Percentiles rank a stretch among this genome's conserved stretches.
Conservation (phyloP, 1,284 basidiomycete species). For the Butyriboletus appendiculatus region DNA sequence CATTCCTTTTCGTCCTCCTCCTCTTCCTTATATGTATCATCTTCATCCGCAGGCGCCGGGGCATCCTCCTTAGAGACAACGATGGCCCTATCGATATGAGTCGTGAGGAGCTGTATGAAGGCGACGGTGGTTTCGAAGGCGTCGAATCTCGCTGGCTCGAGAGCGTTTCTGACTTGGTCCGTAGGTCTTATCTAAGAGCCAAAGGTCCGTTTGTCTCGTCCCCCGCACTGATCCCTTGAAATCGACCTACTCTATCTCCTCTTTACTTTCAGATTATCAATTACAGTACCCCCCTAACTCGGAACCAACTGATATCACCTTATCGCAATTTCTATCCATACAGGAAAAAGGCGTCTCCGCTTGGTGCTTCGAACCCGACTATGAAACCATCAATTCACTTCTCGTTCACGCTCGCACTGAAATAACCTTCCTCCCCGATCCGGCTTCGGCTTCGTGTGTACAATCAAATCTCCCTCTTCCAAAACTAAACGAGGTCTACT, state of each 20-base stretch:
- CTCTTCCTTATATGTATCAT: slow-evolving; percentile 88
- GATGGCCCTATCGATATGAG: slow-evolving; percentile 95
- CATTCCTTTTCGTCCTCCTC: slow-evolving; percentile 89
- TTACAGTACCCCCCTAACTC: slow-evolving; percentile 91
- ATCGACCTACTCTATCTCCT: slow-evolving; percentile 4
- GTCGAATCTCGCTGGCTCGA: slow-evolving; percentile 95
- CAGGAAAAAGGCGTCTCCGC: slow-evolving; percentile 98
- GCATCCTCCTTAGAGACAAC: slow-evolving; percentile 81
- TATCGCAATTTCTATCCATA: slow-evolving; percentile 95
- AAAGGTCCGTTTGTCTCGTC: slow-evolving; percentile 64
- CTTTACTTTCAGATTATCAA: slow-evolving; percentile 73
- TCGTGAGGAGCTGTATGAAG: slow-evolving; percentile 85
- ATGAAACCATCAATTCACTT: slow-evolving; percentile 87
- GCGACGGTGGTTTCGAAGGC: slow-evolving; percentile 89
- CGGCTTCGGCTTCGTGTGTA: slow-evolving; percentile 88
- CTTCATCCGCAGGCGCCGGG: slow-evolving; percentile 76
- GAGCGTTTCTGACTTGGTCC: slow-evolving; percentile 65
- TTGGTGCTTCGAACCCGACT: slow-evolving; percentile 97
- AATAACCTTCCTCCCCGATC: slow-evolving; percentile 94
- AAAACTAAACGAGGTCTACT: slow-evolving; percentile 96
- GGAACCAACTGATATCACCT: slow-evolving; percentile 91
- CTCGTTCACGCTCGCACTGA: slow-evolving; percentile 93
- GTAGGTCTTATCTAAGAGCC: slow-evolving; percentile 79
- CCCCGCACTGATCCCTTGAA: not conserved
- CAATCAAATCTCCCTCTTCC: slow-evolving; percentile 94